A percentile compares a stretch with the other conserved stretches of the same genome.
phyloP scores from a whole-genome alignment of 257 asterid species.

The Apocynum venetum region DNA sequence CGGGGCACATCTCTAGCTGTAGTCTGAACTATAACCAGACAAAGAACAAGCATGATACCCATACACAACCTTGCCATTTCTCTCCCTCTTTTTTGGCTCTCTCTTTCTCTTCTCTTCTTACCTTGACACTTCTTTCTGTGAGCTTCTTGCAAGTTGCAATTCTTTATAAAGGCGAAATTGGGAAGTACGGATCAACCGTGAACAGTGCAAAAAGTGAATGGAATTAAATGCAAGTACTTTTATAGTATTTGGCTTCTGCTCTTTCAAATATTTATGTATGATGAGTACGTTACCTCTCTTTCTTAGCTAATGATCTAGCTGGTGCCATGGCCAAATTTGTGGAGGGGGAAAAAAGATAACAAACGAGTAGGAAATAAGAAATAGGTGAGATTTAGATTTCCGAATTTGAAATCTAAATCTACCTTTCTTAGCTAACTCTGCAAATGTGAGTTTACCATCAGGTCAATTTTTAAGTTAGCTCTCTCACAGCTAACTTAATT shows the following conservation, averaged over 20 bases:
- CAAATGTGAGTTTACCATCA: no score
- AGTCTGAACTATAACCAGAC: conserved; percentile 21
- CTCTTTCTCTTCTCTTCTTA: not conserved
- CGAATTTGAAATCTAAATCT: no score
- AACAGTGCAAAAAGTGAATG: conserved; percentile 21
- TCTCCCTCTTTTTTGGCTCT: not conserved
- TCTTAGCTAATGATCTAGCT: not conserved
- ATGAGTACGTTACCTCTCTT: not conserved
- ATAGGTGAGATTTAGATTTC: no score
- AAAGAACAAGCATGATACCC: conserved; percentile 15
- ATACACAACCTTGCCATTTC: conserved; percentile 26
- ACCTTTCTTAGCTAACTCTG: no score
- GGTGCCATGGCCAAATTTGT: no score
- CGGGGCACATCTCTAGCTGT: conserved; percentile 32
- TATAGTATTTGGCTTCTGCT: not conserved
- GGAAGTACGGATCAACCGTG: not conserved
- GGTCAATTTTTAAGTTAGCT: no score
- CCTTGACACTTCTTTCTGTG: not conserved
- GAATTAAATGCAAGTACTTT: conserved; percentile 14
- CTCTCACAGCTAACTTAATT: no score
- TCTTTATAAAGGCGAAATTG: conserved; percentile 23
- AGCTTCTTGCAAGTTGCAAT: not conserved
- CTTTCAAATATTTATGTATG: not conserved
- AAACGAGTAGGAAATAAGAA: no score
- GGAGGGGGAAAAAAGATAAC: no score